Evolutionary conservation across 306 rosid genomes (phyloP), one percentile per base, ranked within the genome.

Genomic region (Vigna angularis): DNA sequence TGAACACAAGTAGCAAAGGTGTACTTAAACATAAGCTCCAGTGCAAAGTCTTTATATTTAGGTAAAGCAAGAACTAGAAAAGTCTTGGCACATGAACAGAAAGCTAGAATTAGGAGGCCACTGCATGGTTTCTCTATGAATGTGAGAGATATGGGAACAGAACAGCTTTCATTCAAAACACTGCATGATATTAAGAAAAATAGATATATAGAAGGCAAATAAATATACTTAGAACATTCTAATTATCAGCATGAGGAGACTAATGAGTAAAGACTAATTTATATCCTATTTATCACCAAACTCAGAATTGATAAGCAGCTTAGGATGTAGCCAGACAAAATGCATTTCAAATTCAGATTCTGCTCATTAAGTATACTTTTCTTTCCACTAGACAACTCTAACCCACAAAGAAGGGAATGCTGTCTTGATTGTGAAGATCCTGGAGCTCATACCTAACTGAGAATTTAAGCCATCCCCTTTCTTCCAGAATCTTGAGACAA

Each of bases 381-480:
- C 30, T 64, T 32, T n/a, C 49, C 22, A 32, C 65, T 16, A 24
- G 22, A 50, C 24, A 22, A 22, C 38, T 57, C 66, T 70, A 82
- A 14, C 76, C 18, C 13, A 84, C 42, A 38, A 86, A 52, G 62
- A 88, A 26, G 51, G 34, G 20, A 17, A 0, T 20, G 20, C 58
- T 73, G 72, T 73, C 80, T 72, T 51, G 82, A 61, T 57, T 79
- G 63, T 78, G 75, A 72, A 88, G 86, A 80, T 90, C 89, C 11
- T 87, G 76, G 70, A 92, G 89, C 18, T 88, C 79, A 28, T 82
- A 53, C 51, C 84, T 79, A 38, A 64, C 20, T 7, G 96, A 87
- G 87, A 92, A 92, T 84, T 87, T 90, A 34, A 92, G 15, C 92
- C 90, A 88, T 58, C 86, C 59, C 84, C 82, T 87, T 72, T 56